Base-by-base conservation (phyloP, 106 monocot genomes). In the Triglochin maritima region DNA sequence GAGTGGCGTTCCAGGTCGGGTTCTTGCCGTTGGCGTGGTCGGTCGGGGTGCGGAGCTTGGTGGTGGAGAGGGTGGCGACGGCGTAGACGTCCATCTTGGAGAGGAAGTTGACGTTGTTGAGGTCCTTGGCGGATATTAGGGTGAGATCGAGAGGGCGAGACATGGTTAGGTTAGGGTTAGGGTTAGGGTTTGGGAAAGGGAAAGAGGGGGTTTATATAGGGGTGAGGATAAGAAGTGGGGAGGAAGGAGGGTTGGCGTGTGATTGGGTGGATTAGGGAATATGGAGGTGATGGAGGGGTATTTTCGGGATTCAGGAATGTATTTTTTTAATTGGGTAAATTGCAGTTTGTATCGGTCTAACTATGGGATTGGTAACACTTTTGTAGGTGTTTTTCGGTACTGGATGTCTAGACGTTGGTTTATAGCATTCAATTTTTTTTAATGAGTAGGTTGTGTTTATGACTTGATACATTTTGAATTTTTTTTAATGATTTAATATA, bases 61-160 rank as follows among this genome's bases (percentile, higher is more conserved):
- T 44, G 48, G 3, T 45, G 75, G 75, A 75, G 60, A 75, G 50
- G 9, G 52, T 50, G 56, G 49, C 77, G 9, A 79, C 52, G 62
- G 86, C 90, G 75, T 90, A 90, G 69, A 86, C 77, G 7, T 72
- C 71, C 86, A 90, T 83, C 59, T 67, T 74, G 48, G 81, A 66
- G 68, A 86, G 79, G 41, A 78, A 2, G 49, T 81, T 83, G 47
- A 84, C 86, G 13, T 79, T 49, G 59, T 86, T 86, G 47, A 89
- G 86, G 73, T 79, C 86, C 47, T 83, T 81, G 13, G 86, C 89
- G 7, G 86, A 89, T 61, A 83, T 69, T 69, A 89, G 51, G 13
- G 79, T 86, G 13, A 89, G 11, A 12, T 89, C 86, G 6, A 89
- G 62, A 44, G 74, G 69, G 29, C 77, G 49, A 14, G 59, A 52